Base-by-base conservation (phyloP, 202 grass and related monocot genomes). In the Zizania palustris region DNA sequence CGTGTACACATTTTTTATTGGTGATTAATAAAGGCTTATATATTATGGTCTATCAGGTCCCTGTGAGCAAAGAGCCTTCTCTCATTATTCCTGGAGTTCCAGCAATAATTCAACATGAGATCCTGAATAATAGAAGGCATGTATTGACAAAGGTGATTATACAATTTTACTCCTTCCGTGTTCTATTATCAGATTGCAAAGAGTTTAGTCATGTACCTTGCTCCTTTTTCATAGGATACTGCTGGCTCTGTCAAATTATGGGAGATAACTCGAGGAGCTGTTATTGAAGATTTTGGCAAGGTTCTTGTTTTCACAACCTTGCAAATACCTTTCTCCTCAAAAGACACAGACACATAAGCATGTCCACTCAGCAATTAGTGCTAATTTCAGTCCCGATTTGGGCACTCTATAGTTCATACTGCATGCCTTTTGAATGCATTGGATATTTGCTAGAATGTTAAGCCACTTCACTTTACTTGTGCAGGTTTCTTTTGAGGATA, bases 401-500 rank as follows among this genome's bases (percentile, higher is more conserved):
- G 10, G 45, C 49, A 69, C n/a, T 37, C 9, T 50, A 56, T 38
- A 57, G 15, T 70, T 72, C 51, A 45, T 35, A 63, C 38, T 69
- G 51, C 4, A 18, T 48, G 21, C 45, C 71, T 84, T 81, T 86
- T 73, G 57, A 71, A 83, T 76, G 65, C 75, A 65, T 13, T 63
- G 15, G 83, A 73, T 73, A 48, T 36, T 85, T 82, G 60, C 38
- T 46, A 72, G 73, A 71, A 64, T 71, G 59, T 60, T 75, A 76
- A 84, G 66, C 63, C 60, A 37, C 66, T 82, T 65, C 28, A 7
- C 74, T 90, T 68, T 88, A 11, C 53, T 56, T 46, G 15, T 82
- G 91, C 81, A 98, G 96, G 85, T 99, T 85, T 91, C 92, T 57
- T 99, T 99, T 51, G 96, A 95, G 5, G 89, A 99, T 78, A 99